Conservation (phyloP, 164 flowering plant genomes). For the Echeveria elegans region DNA sequence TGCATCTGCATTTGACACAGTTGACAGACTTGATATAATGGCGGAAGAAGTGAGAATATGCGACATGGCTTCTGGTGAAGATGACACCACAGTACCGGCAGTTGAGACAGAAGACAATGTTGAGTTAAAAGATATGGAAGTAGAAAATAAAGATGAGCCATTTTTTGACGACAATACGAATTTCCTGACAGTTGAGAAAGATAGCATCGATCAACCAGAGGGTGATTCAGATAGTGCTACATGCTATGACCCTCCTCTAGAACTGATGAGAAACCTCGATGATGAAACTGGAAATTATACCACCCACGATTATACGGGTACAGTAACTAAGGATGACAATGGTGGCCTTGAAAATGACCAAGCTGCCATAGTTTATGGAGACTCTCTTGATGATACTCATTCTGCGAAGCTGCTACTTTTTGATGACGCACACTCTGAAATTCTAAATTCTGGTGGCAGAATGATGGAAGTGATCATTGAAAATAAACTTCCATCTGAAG, state of each 20-base stretch:
- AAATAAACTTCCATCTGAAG: conserved; percentile 8
- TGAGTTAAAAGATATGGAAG: not conserved
- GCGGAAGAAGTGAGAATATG: not conserved
- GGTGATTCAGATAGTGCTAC: not conserved
- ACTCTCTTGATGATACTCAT: conserved; percentile 6
- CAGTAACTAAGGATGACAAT: conserved; percentile 9
- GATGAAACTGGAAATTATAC: conserved; percentile 6
- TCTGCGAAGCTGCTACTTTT: conserved; percentile 5
- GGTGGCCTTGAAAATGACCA: not conserved
- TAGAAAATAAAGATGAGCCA: not conserved
- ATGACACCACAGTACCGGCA: not conserved
- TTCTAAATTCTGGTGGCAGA: conserved; percentile 10
- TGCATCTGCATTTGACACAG: conserved; percentile 14
- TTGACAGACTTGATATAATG: conserved; percentile 8
- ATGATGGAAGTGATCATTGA: conserved; percentile 10
- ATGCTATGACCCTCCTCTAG: not conserved
- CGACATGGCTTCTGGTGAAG: not conserved
- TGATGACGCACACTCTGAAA: not conserved
- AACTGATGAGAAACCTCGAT: not conserved
- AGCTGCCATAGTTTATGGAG: conserved; percentile 17
- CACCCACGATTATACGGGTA: not conserved
- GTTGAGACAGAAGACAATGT: not conserved
- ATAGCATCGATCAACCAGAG: not conserved
- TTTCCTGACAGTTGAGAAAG: not conserved
- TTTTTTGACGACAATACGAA: too few species aligned